Base-by-base conservation (phyloP, 352 stramenopile genomes). In the Elongisporangium senticosum region DNA sequence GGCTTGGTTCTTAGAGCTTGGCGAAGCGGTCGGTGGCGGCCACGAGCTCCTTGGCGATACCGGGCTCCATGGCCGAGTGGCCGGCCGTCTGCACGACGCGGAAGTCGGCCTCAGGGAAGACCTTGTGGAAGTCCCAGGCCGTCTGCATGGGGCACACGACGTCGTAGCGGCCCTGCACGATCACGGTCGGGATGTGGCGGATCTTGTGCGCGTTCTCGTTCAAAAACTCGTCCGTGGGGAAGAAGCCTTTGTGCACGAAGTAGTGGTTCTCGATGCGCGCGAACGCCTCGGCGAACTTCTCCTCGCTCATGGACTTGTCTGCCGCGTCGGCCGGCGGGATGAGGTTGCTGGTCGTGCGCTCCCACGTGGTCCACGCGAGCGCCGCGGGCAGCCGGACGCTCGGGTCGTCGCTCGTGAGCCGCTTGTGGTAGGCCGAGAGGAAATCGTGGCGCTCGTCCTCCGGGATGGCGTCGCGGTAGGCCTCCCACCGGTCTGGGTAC, bases 181-280 rank as follows among this genome's bases (percentile, higher is more conserved):
- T 96, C 2, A 97, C 82, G 4, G 84, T 95, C 7, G 90, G 90
- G 64, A 97, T 96, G 69, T 97, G 83, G 49, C 84, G 82, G 67
- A 97, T 96, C 74, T 94, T 93, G 69, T 90, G 73, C 37, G 82
- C 81, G 61, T 97, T 90, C 54, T 96, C 85, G 49, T 96, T 85
- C 52, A 97, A 62, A 56, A 94, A 96, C 50, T 88, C 77, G 62
- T 96, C 83, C 21, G 51, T 77, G 7, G 87, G 80, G 68, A 98
- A 96, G 70, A 96, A 98, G 20, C 86, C 91, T 51, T 89, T 83
- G 73, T 97, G 83, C 43, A 90, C 65, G 26, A 97, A 97, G 69
- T 95, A 98, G 64, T 97, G 90, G 74, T 95, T 96, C 72, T 98
- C 91, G 60, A 98, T 97, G 51, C 90, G 82, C 24, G 89, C 90